phyloP scores from a whole-genome alignment of 306 rosid genomes.

The Corylus avellana region DNA sequence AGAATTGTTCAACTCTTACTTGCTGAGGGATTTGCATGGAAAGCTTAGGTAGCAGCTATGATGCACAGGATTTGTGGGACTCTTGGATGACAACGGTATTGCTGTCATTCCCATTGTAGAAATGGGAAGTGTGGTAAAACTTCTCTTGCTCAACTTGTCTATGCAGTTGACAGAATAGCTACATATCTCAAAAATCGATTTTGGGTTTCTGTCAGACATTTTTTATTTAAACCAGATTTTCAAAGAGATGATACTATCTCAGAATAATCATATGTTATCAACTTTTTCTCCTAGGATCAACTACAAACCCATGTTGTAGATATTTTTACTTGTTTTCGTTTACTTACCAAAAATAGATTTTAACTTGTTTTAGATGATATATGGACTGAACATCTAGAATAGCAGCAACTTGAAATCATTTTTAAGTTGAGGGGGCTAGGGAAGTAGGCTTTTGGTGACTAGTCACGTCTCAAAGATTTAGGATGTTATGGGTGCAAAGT shows the following conservation, averaged over 20 bases:
- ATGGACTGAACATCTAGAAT: not conserved
- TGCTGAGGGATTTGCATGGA: not conserved
- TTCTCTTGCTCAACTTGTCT: constrained; percentile 13
- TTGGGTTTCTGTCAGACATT: not conserved
- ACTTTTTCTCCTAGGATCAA: not conserved
- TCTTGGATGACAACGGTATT: constrained; percentile 6
- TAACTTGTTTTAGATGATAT: constrained; percentile 13
- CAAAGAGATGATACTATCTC: not conserved
- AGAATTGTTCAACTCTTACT: not conserved
- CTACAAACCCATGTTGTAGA: not conserved
- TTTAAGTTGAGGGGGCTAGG: not conserved
- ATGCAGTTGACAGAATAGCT: not conserved
- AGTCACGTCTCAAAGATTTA: constrained; percentile 1
- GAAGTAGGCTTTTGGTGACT: constrained; percentile 24
- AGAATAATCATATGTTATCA: not conserved
- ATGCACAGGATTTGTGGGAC: constrained; percentile 6
- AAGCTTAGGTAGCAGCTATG: constrained; percentile 7
- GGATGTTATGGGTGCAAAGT: not conserved
- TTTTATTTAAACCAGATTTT: not conserved
- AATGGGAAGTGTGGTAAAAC: constrained; percentile 13
- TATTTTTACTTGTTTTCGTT: constrained; percentile 9
- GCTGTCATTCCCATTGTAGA: constrained; percentile 11
- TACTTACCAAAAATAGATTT: not conserved
- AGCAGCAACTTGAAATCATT: constrained; percentile 5
- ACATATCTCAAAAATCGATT: not conserved